Percentiles rank a stretch among this genome's conserved stretches.
Evolutionary conservation across 192 early-diverging fungal species (phyloP).

Genomic region (Diversispora eburnea): DNA sequence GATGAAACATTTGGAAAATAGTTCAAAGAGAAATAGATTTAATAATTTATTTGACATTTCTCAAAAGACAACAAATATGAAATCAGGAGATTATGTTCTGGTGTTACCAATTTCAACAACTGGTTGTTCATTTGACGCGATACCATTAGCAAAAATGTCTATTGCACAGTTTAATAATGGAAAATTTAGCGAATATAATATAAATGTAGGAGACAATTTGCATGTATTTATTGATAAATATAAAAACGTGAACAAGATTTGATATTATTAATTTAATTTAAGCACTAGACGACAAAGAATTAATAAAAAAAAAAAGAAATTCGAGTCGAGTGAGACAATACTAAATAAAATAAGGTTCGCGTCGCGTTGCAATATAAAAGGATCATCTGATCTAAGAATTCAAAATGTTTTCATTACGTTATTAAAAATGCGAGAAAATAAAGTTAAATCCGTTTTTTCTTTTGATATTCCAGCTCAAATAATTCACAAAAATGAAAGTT

Average conservation of each 20-base stretch:
- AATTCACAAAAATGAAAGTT: neutral
- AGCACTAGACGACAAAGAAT: too few species aligned
- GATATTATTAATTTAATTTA: too few species aligned
- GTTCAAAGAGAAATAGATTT: neutral
- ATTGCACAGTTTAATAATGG: neutral
- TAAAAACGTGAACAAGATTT: too few species aligned
- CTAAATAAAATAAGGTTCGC: too few species aligned
- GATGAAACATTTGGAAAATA: neutral
- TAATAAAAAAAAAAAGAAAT: too few species aligned
- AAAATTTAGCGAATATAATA: too few species aligned
- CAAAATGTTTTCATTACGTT: too few species aligned
- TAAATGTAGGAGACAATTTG: too few species aligned
- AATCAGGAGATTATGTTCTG: neutral
- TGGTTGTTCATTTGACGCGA: neutral
- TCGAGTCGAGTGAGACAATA: too few species aligned
- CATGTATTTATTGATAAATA: too few species aligned
- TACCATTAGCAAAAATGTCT: neutral
- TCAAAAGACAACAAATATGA: neutral
- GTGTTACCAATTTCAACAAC: neutral
- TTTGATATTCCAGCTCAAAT: neutral
- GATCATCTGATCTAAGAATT: too few species aligned
- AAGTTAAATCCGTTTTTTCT: neutral
- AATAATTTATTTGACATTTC: neutral
- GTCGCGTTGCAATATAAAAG: too few species aligned
- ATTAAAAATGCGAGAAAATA: neutral